Percentiles rank a stretch among this genome's conserved stretches.
phyloP scores from a whole-genome alignment of 805 yeast genomes.

The Metschnikowia shivogae region DNA sequence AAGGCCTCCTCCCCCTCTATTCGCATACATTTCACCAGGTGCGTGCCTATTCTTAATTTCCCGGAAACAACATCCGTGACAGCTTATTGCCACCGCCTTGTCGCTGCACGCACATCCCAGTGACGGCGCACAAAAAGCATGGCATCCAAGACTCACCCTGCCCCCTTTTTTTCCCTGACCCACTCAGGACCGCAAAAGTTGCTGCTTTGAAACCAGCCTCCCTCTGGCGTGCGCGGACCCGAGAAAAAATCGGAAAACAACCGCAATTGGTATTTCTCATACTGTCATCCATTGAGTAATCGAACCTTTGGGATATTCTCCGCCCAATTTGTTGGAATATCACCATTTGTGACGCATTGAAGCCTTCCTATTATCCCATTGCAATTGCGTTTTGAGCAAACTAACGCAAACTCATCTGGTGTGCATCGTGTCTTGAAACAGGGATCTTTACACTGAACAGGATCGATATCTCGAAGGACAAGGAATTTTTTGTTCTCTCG shows the following conservation, averaged over 20 bases:
- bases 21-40: too few relatives aligned
- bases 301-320: slow-evolving; percentile 1
- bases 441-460: not conserved
- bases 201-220: slow-evolving; percentile 5
- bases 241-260: slow-evolving; percentile 5
- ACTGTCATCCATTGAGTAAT: not conserved
- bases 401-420: not conserved
- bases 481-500: too few relatives aligned
- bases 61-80: not conserved
- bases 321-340: not conserved
- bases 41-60: too few relatives aligned
- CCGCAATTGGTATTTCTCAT: not conserved
- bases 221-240: slow-evolving; percentile 7
- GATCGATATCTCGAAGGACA: not conserved
- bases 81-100: not conserved
- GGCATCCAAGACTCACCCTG: slow-evolving; percentile 1
- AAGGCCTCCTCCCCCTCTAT: too few relatives aligned
- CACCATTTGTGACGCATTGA: not conserved
- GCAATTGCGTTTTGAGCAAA: not conserved
- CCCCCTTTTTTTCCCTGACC: not conserved
- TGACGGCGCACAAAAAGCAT: slow-evolving; percentile 1
- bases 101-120: not conserved
- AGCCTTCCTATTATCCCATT: not conserved
- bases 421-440: not conserved
- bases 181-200: slow-evolving; percentile 2